Evolutionary conservation across 2,329 filamentous ascomycete species (phyloP).

Genomic region (Microcyclosporella mali): DNA sequence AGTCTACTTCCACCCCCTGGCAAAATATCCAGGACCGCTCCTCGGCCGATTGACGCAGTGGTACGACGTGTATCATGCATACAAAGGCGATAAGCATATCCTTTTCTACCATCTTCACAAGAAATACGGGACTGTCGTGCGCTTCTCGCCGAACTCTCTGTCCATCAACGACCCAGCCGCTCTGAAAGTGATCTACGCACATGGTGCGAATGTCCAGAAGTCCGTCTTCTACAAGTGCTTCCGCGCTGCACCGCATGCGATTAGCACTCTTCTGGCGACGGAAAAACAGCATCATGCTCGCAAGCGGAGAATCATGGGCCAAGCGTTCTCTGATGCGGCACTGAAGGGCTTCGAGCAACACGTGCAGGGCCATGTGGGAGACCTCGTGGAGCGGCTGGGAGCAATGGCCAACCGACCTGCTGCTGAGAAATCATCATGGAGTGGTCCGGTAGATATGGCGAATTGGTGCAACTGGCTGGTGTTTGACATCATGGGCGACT

Average conservation of each 20-base stretch:
- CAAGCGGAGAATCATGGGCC: conserved; percentile 41
- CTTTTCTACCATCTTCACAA: conserved; percentile 21
- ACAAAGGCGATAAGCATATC: conserved; percentile 25
- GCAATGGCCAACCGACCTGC: conserved; percentile 5
- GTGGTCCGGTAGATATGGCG: conserved; percentile 19
- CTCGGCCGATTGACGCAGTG: conserved; percentile 19
- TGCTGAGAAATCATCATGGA: conserved; percentile 16
- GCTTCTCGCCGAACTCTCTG: conserved; percentile 24
- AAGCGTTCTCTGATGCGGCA: conserved; percentile 38
- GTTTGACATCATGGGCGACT: conserved; percentile 49
- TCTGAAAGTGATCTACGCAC: conserved; percentile 45
- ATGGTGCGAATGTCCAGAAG: conserved; percentile 45
- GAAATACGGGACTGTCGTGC: conserved; percentile 21
- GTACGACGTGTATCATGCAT: conserved; percentile 25
- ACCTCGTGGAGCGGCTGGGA: conserved; percentile 14
- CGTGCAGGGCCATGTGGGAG: conserved; percentile 19
- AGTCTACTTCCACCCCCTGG: conserved; percentile 22
- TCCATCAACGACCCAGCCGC: conserved; percentile 28
- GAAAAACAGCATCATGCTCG: conserved; percentile 41
- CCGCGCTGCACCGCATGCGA: conserved; percentile 35
- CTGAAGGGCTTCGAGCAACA: conserved; percentile 22
- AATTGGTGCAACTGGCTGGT: conserved; percentile 36
- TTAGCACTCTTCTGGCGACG: conserved; percentile 40
- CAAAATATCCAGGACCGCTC: conserved; percentile 23
- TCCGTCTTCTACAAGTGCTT: conserved; percentile 45